Conservation (phyloP, 768 basidiomycete genomes). For the Clitopilus passeckerianus region DNA sequence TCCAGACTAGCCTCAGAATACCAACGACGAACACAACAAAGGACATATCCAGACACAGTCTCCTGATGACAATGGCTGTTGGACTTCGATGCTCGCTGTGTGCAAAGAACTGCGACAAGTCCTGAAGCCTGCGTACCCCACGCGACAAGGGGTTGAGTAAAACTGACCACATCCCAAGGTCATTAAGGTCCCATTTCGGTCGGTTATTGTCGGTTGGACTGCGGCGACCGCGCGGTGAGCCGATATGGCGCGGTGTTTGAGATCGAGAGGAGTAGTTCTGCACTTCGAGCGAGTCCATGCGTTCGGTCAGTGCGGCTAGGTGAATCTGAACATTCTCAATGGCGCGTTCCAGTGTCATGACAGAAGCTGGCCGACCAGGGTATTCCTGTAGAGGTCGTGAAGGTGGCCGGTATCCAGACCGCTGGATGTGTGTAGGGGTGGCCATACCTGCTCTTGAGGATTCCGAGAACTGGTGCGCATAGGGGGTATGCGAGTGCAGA, state of each 20-base stretch:
- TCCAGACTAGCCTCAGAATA: slow-evolving; percentile 58
- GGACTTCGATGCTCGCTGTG: slow-evolving; percentile 60
- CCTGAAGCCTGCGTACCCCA: slow-evolving; percentile 41
- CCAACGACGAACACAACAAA: slow-evolving; percentile 66
- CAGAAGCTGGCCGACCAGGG: slow-evolving; percentile 40
- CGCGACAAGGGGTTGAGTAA: slow-evolving; percentile 61
- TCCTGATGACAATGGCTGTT: slow-evolving; percentile 59
- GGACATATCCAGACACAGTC: slow-evolving; percentile 73
- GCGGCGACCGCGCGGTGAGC: slow-evolving; percentile 36
- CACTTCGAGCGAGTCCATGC: slow-evolving; percentile 67
- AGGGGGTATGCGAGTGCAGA: slow-evolving; percentile 30
- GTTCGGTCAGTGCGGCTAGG: slow-evolving; percentile 76
- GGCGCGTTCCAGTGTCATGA: slow-evolving; percentile 62
- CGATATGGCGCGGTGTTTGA: slow-evolving; percentile 30
- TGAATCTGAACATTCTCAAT: slow-evolving; percentile 79
- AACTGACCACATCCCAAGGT: slow-evolving; percentile 80
- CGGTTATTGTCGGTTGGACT: slow-evolving; percentile 33
- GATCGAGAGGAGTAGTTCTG: slow-evolving; percentile 35
- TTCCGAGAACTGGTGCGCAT: slow-evolving; percentile 31
- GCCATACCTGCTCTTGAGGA: slow-evolving; percentile 30
- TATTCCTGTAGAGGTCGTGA: slow-evolving; percentile 25
- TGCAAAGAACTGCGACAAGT: slow-evolving; percentile 54
- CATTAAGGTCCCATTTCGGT: slow-evolving; percentile 65
- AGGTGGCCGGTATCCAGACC: slow-evolving; percentile 21
- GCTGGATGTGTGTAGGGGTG: slow-evolving; percentile 26